A percentile compares a stretch with the other conserved stretches of the same genome.
Evolutionary conservation across 805 yeast species (phyloP).

Genomic region (Saccharomycopsis sp.): DNA sequence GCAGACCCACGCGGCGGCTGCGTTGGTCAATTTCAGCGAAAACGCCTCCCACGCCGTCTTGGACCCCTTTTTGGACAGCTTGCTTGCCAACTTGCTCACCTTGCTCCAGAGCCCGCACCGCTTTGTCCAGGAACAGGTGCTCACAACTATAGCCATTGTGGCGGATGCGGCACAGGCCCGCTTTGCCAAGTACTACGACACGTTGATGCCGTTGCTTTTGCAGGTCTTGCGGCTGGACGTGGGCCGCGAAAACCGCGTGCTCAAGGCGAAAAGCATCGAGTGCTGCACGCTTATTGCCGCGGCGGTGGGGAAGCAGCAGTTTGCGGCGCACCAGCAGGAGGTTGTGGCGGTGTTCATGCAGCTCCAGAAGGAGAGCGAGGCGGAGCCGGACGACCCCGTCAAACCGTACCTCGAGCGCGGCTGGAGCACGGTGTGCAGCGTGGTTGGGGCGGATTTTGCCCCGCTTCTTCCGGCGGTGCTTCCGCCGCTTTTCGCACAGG

Average conservation of each 20-base stretch:
- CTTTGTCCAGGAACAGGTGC: constrained; percentile 94
- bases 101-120: constrained; percentile 79
- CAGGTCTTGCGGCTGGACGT: constrained; percentile 73
- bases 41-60: constrained; percentile 79
- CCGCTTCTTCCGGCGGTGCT: constrained; percentile 79
- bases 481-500: constrained; percentile 82
- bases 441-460: constrained; percentile 77
- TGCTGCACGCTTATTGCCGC: constrained; percentile 90
- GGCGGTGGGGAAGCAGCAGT: constrained; percentile 92
- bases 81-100: constrained; percentile 66
- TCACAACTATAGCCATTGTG: constrained; percentile 92
- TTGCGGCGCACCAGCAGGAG: constrained; percentile 66
- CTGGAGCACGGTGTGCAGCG: constrained; percentile 89
- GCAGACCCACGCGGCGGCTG: constrained; percentile 98
- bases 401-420: constrained; percentile 85
- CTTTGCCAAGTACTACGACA: constrained; percentile 87
- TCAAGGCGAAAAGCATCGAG: constrained; percentile 92
- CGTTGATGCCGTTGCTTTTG: constrained; percentile 83
- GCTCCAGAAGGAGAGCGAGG: constrained; percentile 57
- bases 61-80: constrained; percentile 86
- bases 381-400: constrained; percentile 79
- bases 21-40: constrained; percentile 90
- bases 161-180: constrained; percentile 93
- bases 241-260: constrained; percentile 67
- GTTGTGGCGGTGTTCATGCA: constrained; percentile 63